Base-by-base conservation (phyloP, 2,329 filamentous ascomycete species). In the Xylariaceae sp. region DNA sequence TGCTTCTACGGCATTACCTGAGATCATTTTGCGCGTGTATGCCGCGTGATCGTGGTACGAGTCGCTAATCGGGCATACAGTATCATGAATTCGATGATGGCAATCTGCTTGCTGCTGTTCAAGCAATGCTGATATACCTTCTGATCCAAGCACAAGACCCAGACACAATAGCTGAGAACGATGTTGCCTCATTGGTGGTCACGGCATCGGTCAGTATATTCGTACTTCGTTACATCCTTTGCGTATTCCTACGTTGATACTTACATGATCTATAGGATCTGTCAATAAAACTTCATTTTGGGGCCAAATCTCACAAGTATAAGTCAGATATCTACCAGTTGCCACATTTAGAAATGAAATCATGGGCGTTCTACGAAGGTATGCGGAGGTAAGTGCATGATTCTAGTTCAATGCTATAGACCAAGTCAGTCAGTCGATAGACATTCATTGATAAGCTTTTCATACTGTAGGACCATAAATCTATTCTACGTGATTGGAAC, bases 131-230 rank as follows among this genome's bases (percentile, higher is more conserved):
- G 14, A 52, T 61, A 10, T 59, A 58, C 32, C 33, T 60, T 3
- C 40, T 64, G 4, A 42, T 61, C 6, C 61, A 60, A 49, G 55
- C 60, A 18, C 47, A 54, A 38, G 57, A 62, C 40, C 15, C 31
- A 6, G 52, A 53, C 30, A 49, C 50, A 3, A 48, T 56, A 2
- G 43, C 38, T 3, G 39, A 47, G 11, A 56, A 56, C 36, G 48
- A 60, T 15, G 18, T 49, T 15, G 3, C 33, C 9, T 27, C 54
- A 11, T 19, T 15, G 5, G 32, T 45, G 10, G 32, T 53, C 40
- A n/a, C 38, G 12, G 52, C 54, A n/a, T 39, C 54, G 42, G 12
- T 7, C 15, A 32, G 15, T 41, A 11, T 17, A 4, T 36, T 15
- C 17, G 1, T 6, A 6, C 33, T 36, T 15, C 17, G 1, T 6